phyloP scores from a whole-genome alignment of 179 eudicot species.

The Patellifolia procumbens region DNA sequence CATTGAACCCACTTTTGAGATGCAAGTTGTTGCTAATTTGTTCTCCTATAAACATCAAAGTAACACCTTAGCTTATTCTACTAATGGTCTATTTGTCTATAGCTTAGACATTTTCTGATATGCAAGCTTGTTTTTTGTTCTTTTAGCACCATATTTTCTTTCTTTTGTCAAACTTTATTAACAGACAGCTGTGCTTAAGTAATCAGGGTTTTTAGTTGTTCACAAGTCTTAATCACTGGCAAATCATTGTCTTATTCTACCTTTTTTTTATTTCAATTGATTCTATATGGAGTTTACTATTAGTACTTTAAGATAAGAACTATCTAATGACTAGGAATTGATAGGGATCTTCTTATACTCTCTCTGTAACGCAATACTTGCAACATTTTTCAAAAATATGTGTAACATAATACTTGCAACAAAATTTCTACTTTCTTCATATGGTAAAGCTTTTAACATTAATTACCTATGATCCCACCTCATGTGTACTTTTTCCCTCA shows the following conservation, averaged over 20 bases:
- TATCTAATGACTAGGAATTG: slow-evolving; percentile 14
- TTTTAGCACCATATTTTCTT: slow-evolving; percentile 12
- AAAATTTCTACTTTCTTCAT: too few species aligned
- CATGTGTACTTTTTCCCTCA: too few species aligned
- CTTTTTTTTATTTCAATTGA: not conserved
- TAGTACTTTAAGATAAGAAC: slow-evolving; percentile 17
- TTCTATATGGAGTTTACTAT: too few species aligned
- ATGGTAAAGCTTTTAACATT: too few species aligned
- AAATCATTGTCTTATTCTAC: slow-evolving; percentile 14
- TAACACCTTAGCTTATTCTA: not conserved
- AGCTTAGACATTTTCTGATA: slow-evolving; percentile 26
- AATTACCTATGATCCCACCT: too few species aligned
- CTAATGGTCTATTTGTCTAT: slow-evolving; percentile 13
- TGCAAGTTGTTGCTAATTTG: slow-evolving; percentile 8
- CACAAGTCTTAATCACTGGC: slow-evolving; percentile 18
- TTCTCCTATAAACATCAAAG: too few species aligned
- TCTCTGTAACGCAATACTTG: too few species aligned
- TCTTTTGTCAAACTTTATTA: not conserved
- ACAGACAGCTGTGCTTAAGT: slow-evolving; percentile 13
- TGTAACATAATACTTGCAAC: too few species aligned
- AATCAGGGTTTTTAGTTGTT: slow-evolving; percentile 17
- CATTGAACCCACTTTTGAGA: not conserved
- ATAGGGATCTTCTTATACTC: not conserved
- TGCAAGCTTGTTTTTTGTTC: slow-evolving; percentile 24
- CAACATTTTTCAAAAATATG: too few species aligned